Base-by-base conservation (phyloP, 352 stramenopile species). In the Globisporangium nunn region DNA sequence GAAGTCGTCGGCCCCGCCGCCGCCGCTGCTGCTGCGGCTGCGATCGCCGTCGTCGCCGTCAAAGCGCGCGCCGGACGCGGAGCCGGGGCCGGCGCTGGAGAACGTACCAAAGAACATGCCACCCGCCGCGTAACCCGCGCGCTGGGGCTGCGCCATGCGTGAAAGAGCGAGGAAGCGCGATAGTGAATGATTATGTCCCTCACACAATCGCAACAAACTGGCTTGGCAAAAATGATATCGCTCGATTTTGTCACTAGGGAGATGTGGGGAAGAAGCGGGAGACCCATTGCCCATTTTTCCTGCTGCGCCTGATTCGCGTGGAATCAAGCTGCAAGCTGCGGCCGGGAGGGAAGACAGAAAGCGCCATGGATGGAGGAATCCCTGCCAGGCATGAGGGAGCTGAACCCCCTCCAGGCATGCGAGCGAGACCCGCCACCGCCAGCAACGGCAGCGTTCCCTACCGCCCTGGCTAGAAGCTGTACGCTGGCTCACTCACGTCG, bases 1-100 rank as follows among this genome's bases (percentile, higher is more conserved):
- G n/a, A 55, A 40, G 50, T 28, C 54, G 54, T 33, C 41, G 29
- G 51, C 55, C 51, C 44, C 51, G 47, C 17, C n/a, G n/a, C 45
- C 30, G 40, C 41, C 47, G 17, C 51, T 18, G 40, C 52, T 40
- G 40, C 23, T 23, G 23, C 23, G 23, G 23, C 23, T 23, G 23
- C 23, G 23, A 23, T 28, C n/a, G n/a, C 45, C 30, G 40, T 48
- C 47, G 17, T 56, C 30, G 40, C 52, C 49, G 40, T 41, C 37
- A 12, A 41, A 15, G 10, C 35, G 7, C 7, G 2, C 43, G 43
- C 43, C 43, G 15, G 43, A 48, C 43, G 43, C 18, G 6, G 43
- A 48, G 43, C 43, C 11, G 15, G 41, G 15, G 41, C 15, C 43
- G 48, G 23, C 29, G 14, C 48, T 47, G 17, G 45, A 29, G n/a